Evolutionary conservation across 2,329 filamentous ascomycete species (phyloP), one percentile per base, ranked within the genome.

Genomic region (Coniochaeta sp.): DNA sequence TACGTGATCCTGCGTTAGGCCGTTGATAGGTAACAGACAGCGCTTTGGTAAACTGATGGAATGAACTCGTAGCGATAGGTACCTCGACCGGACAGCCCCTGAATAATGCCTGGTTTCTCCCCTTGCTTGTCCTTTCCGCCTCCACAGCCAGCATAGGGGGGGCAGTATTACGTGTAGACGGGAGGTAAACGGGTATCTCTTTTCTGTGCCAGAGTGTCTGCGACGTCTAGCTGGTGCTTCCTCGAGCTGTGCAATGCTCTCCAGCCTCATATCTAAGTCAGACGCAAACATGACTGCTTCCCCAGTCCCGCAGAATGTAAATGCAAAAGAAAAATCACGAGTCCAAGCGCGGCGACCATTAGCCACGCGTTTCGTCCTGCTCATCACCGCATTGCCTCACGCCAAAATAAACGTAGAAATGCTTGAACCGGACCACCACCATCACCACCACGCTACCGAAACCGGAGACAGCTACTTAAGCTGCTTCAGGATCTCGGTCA

Each of bases 401-500:
- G 30, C 5, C 30, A 36, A 12, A 36, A 36, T 10, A 12, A 36
- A 36, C 30, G 30, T 32, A 32, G 5, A 10, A 32, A 5, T 5
- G 5, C 30, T 32, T 36, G 5, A 7, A 7, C 6, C 34, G 5
- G 14, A 36, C n/a, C n/a, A 19, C 9, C 38, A 40, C 38, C 38
- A 6, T 5, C 38, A 4, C 38, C 17, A 40, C 2, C n/a, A n/a
- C 17, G 5, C 38, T 8, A n/a, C 38, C 10, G 52, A 22, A 12
- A 55, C 22, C 22, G 12, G 2, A 17, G 10, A 28, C 19, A 42
- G 52, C 65, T 75, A 84, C 75, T 80, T 83, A 62, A 86, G 73
- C 74, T 86, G 84, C 71, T 82, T 83, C 65, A 87, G 66, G 64
- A 86, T 86, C 75, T 86, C 88, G 40, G 86, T 87, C 70, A 92